phyloP scores from a whole-genome alignment of 805 yeast species.

The Saccharomycopsis sp. region DNA sequence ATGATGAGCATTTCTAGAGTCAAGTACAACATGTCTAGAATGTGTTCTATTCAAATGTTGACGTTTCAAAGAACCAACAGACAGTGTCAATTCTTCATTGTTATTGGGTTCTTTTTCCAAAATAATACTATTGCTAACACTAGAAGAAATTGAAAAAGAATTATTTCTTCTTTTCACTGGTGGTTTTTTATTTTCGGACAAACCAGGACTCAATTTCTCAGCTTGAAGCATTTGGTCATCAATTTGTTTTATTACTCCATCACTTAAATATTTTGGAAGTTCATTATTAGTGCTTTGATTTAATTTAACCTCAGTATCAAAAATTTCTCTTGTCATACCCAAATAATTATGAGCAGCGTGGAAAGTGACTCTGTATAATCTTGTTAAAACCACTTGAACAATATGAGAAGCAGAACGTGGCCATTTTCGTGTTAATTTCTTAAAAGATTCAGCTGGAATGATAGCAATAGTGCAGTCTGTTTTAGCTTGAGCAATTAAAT shows the following conservation, averaged over 20 bases:
- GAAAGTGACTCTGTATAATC: slow-evolving; percentile 83
- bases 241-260: slow-evolving; percentile 40
- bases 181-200: too few relatives aligned
- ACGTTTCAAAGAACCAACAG: background rate
- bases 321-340: slow-evolving; percentile 73
- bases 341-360: slow-evolving; percentile 82
- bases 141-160: background rate
- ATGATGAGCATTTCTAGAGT: slow-evolving; percentile 47
- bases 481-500: slow-evolving; percentile 65
- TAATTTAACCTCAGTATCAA: slow-evolving; percentile 60
- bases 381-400: slow-evolving; percentile 81
- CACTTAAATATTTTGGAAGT: slow-evolving; percentile 56
- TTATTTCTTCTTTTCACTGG: background rate
- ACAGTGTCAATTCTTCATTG: background rate
- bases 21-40: slow-evolving; percentile 42
- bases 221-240: slow-evolving; percentile 18
- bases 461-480: slow-evolving; percentile 78
- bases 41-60: background rate
- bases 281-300: slow-evolving; percentile 39
- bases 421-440: slow-evolving; percentile 55
- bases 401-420: slow-evolving; percentile 91
- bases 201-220: too few relatives aligned
- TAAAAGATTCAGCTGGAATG: slow-evolving; percentile 78
- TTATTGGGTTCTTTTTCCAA: background rate
- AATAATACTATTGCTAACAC: background rate